Evolutionary conservation across 495 filamentous ascomycete genomes (phyloP).

Genomic region (Hypomontagnella monticulosa): DNA sequence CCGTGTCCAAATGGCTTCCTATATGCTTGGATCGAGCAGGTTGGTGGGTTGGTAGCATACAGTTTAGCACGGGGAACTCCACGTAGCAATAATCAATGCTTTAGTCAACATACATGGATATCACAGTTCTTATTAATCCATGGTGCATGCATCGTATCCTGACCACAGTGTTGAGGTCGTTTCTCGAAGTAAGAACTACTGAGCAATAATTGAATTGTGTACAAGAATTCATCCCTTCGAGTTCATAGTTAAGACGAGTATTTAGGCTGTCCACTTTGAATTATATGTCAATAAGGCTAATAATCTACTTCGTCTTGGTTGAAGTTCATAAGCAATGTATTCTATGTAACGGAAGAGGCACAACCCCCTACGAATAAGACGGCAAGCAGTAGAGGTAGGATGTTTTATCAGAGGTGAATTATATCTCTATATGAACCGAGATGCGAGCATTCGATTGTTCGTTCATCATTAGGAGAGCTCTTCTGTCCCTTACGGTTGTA

Average conservation of each 20-base stretch:
- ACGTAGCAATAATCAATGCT: slow-evolving; percentile 4
- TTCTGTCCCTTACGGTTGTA: slow-evolving; percentile 13
- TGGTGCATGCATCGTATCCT: background rate
- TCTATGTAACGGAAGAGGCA: background rate
- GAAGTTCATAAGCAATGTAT: no score
- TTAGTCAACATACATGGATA: slow-evolving; percentile 4
- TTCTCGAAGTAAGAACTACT: no score
- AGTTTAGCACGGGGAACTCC: slow-evolving; percentile 17
- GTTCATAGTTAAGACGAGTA: no score
- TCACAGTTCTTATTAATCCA: slow-evolving; percentile 1
- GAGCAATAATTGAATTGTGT: no score
- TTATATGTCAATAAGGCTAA: no score
- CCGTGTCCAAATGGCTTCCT: slow-evolving; percentile 14
- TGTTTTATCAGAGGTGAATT: slow-evolving; percentile 9
- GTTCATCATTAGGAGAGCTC: slow-evolving; percentile 27
- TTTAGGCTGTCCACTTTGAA: no score
- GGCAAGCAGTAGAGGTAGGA: background rate
- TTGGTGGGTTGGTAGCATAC: slow-evolving; percentile 17
- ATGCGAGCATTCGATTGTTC: slow-evolving; percentile 2
- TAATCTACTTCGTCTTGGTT: no score
- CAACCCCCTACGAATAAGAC: no score
- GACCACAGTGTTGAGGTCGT: no score
- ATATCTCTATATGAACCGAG: slow-evolving; percentile 29
- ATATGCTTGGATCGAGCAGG: slow-evolving; percentile 17
- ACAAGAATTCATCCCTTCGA: no score